phyloP scores from a whole-genome alignment of 1,139 yeast species.

The Nadsonia commutata region DNA sequence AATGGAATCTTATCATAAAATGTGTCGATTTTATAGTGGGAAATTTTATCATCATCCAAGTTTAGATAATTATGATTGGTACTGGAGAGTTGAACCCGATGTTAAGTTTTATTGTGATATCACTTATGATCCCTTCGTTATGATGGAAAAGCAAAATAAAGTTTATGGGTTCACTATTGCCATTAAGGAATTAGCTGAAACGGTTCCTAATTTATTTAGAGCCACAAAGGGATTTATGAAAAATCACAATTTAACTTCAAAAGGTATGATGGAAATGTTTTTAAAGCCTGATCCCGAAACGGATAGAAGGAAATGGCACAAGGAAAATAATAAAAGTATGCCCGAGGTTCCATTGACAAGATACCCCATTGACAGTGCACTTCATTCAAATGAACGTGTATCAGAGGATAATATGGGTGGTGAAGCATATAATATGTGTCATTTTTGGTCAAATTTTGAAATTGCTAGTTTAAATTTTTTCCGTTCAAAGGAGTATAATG shows the following conservation, averaged over 20 bases:
- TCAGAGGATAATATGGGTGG: conserved; percentile 31
- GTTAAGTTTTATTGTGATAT: conserved; percentile 81
- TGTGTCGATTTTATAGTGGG: conserved; percentile 68
- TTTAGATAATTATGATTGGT: conserved; percentile 60
- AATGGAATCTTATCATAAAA: conserved; percentile 53
- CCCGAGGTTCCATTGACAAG: no score
- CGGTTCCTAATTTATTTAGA: conserved; percentile 68
- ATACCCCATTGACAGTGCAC: conserved; percentile 2
- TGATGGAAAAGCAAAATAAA: conserved; percentile 56
- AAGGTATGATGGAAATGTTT: conserved; percentile 29
- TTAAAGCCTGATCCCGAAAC: conserved; percentile 7
- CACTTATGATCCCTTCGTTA: conserved; percentile 78
- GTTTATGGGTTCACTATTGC: conserved; percentile 74
- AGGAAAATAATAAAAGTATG: conserved; percentile 5
- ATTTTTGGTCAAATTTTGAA: conserved; percentile 91
- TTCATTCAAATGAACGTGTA: conserved; percentile 6
- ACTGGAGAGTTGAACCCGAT: conserved; percentile 90
- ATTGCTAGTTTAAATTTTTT: conserved; percentile 71
- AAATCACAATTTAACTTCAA: conserved; percentile 31
- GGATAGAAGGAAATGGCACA: conserved; percentile 4
- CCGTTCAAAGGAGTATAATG: conserved; percentile 44
- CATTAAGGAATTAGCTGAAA: conserved; percentile 58
- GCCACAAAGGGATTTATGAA: conserved; percentile 51
- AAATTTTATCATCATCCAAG: conserved; percentile 58
- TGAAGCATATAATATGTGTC: conserved; percentile 66